A percentile compares a stretch with the other conserved stretches of the same genome.
phyloP scores from a whole-genome alignment of 768 basidiomycete genomes.

The Tephrocybe sp. region DNA sequence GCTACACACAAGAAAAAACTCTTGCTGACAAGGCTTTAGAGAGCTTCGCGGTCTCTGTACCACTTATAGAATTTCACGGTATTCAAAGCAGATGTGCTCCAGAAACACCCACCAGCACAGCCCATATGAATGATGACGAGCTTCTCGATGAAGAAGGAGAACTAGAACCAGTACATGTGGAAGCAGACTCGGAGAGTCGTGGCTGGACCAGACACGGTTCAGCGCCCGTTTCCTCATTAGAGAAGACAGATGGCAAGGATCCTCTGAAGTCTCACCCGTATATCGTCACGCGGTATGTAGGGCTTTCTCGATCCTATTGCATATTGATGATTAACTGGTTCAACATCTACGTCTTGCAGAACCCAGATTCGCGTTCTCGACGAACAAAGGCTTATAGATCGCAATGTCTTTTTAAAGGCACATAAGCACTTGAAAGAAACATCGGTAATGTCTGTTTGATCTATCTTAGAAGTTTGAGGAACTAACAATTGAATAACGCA shows the following conservation, averaged over 20 bases:
- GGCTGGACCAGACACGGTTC: not conserved
- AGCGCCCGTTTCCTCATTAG: not conserved
- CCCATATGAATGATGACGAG: not conserved
- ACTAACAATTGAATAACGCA: not conserved
- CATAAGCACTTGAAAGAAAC: slow-evolving; percentile 22
- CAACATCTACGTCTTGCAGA: too few relatives aligned
- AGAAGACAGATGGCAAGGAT: slow-evolving; percentile 12
- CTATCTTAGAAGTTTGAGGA: not conserved
- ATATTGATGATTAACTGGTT: too few relatives aligned
- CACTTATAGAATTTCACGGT: slow-evolving; percentile 30
- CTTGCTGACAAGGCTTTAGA: slow-evolving; percentile 6
- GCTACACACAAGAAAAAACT: not conserved
- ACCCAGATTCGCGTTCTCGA: slow-evolving; percentile 29
- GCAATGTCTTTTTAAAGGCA: slow-evolving; percentile 23
- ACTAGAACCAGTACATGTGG: not conserved
- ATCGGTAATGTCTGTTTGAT: slow-evolving; percentile 12
- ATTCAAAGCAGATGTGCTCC: slow-evolving; percentile 21
- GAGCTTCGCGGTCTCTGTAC: slow-evolving; percentile 28
- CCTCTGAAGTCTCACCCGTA: slow-evolving; percentile 27
- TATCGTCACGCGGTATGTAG: slow-evolving; percentile 30
- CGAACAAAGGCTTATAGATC: slow-evolving; percentile 26
- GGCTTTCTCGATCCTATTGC: too few relatives aligned
- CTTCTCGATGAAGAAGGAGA: not conserved
- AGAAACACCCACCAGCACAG: not conserved
- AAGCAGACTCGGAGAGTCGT: not conserved